Evolutionary conservation across 768 basidiomycete genomes (phyloP), one percentile per base, ranked within the genome.

Genomic region (Russula emetica): DNA sequence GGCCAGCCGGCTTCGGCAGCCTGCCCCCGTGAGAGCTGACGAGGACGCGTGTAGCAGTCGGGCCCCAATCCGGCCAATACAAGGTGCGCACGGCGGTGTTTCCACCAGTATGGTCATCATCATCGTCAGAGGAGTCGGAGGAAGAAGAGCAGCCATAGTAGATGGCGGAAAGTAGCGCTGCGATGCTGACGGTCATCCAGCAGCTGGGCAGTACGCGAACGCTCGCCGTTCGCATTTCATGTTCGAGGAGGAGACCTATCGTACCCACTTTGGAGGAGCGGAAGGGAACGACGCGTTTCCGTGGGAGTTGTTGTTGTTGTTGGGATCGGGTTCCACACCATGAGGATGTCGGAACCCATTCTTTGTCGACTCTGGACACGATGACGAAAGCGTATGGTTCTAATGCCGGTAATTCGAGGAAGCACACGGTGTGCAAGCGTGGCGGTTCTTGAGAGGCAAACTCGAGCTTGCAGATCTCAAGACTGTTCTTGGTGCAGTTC

Each of bases 121-220:
- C 36, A 22, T 24, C 28, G 13, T 44, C 20, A 7, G 42, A 44
- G 20, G 44, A 44, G 20, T n/a, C 20, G 18, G 42, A 44, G 2
- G 42, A 44, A 20, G 42, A n/a, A 9, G 18, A n/a, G 20, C 42
- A 44, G 5, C 45, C n/a, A 8, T 32, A 26, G 34, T 10, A 20
- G 53, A 36, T n/a, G 28, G 26, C 45, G 6, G 63, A 42, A 1
- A 26, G 45, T 36, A 64, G 53, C 22, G 45, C 34, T 1, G 36
- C 45, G 30, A 64, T 26, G 47, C 47, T 60, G 63, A 64, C 8
- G 11, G 34, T 55, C 63, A 64, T 64, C 61, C 54, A 55, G 28
- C 54, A 62, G 13, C 45, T 50, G 11, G 44, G 30, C 2, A 38
- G 36, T 5, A 24, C 44, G 34, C 44, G 53, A 2, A 38, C 42